These are phyloP conservation scores for Penicillium psychrosexuale DNA, from an alignment of 2,329 filamentous ascomycete genomes.

Conservation along the genomic window DNA sequence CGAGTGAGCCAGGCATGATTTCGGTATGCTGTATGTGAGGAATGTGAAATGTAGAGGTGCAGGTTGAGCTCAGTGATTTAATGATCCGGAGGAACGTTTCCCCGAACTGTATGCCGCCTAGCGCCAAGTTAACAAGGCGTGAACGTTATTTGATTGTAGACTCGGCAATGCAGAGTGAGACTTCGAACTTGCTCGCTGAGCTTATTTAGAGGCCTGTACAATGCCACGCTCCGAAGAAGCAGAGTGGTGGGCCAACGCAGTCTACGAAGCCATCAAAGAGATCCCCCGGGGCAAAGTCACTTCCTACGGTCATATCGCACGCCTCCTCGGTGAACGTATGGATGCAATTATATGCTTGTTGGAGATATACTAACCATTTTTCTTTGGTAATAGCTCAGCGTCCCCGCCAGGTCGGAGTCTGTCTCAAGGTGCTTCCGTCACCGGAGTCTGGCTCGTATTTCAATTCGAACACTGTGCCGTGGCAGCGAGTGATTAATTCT, in stretches of 20 bases:
- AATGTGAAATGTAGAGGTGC: not conserved
- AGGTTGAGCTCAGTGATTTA: constrained; percentile 12
- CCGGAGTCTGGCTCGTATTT: constrained; percentile 52
- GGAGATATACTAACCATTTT: not conserved
- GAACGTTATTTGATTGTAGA: not conserved
- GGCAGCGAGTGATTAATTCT: constrained; percentile 89
- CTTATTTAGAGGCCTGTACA: not conserved
- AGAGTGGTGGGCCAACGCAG: constrained; percentile 55
- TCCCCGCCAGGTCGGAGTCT: constrained; percentile 82
- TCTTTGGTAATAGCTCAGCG: constrained; percentile 55
- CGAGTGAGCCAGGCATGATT: constrained; percentile 51
- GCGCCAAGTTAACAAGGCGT: not conserved
- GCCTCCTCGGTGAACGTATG: constrained; percentile 59
- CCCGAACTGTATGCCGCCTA: constrained; percentile 18
- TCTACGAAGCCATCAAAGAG: constrained; percentile 81
- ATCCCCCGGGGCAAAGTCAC: constrained; percentile 82
- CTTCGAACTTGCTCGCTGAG: not conserved
- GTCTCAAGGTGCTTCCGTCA: constrained; percentile 77
- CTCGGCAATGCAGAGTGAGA: not conserved
- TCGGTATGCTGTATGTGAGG: not conserved
- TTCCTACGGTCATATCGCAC: constrained; percentile 73
- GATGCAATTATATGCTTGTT: constrained; percentile 6
- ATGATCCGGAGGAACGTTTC: constrained; percentile 23
- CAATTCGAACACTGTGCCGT: constrained; percentile 78
- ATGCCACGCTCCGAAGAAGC: constrained; percentile 50